Evolutionary conservation across 2,329 filamentous ascomycete genomes (phyloP), one percentile per base, ranked within the genome.

Genomic region (Escovopsis sp.): DNA sequence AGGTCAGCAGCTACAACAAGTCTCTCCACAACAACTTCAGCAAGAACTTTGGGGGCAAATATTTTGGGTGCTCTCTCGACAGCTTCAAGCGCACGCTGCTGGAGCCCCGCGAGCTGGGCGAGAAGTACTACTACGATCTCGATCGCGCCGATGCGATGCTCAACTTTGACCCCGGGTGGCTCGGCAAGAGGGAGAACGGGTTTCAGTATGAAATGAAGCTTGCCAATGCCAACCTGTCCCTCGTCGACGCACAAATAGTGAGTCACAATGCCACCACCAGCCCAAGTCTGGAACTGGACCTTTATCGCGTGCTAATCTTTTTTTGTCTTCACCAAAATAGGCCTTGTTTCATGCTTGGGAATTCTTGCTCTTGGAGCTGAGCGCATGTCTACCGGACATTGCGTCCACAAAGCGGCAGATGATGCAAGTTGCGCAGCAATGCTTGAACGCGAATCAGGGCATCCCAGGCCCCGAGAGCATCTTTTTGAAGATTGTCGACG

Each of bases 161-260:
- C 19, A 69, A 68, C 15, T 85, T 83, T 54, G 84, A 94, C 58
- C 69, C 76, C 43, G 78, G 80, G 34, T 98, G 91, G 91, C 66
- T 66, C 42, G 82, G 82, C 36, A 69, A 67, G 49, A 71, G 66
- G 50, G 72, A 76, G 43, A 74, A 81, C 53, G 88, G 88, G 0
- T 94, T 94, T 62, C 73, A 75, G 47, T 73, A 75, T 39, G 91
- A 98, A 57, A 81, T 98, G 62, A 75, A 80, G 53, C 78, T 79
- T 47, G 91, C 89, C 36, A 98, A 98, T 59, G 67, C 82, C 48
- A 96, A 98, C 59, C 61, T 98, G 41, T 94, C 88, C 23, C 69
- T 94, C 32, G 86, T 98, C 32, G 87, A 96, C 59, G 85, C 89
- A 23, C 87, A 98, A 65, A 80, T 91, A 49, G 80, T 85, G 68